Evolutionary conservation across 805 yeast species (phyloP).

Genomic region (Candida chauliodis): DNA sequence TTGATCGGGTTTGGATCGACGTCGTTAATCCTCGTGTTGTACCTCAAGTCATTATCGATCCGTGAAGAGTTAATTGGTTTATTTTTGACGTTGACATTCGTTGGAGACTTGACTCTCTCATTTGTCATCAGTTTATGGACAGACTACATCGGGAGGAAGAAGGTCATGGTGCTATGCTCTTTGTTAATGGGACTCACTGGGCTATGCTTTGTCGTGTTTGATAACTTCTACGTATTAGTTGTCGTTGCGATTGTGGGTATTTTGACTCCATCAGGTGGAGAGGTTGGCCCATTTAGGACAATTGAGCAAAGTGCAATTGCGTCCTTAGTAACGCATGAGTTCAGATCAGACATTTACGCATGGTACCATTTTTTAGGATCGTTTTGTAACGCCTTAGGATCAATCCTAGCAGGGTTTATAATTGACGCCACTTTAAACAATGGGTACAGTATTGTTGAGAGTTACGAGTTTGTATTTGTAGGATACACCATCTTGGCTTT

Average conservation of each 20-base stretch:
- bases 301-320: slow-evolving; percentile 55
- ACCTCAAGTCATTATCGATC: slow-evolving; percentile 39
- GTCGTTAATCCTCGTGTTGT: slow-evolving; percentile 41
- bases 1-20: slow-evolving; percentile 36
- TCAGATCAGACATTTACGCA: slow-evolving; percentile 52
- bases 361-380: slow-evolving; percentile 54
- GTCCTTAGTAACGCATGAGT: slow-evolving; percentile 36
- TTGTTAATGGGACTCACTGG: slow-evolving; percentile 43
- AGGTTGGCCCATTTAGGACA: slow-evolving; percentile 56
- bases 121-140: slow-evolving; percentile 44
- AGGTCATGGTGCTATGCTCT: slow-evolving; percentile 37
- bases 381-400: slow-evolving; percentile 46
- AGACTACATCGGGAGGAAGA: slow-evolving; percentile 46
- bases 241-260: slow-evolving; percentile 45
- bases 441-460: slow-evolving; percentile 17
- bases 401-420: slow-evolving; percentile 35
- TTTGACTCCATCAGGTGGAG: slow-evolving; percentile 57
- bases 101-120: slow-evolving; percentile 51
- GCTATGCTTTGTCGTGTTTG: slow-evolving; percentile 29
- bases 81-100: slow-evolving; percentile 45
- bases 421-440: slow-evolving; percentile 15
- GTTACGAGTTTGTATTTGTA: slow-evolving; percentile 30
- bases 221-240: slow-evolving; percentile 32
- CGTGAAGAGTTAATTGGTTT: slow-evolving; percentile 44
- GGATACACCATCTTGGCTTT: slow-evolving; percentile 20